These are phyloP conservation scores for Globisporangium heterothallicum DNA, from an alignment of 352 stramenopile genomes.

Conservation along the genomic window DNA sequence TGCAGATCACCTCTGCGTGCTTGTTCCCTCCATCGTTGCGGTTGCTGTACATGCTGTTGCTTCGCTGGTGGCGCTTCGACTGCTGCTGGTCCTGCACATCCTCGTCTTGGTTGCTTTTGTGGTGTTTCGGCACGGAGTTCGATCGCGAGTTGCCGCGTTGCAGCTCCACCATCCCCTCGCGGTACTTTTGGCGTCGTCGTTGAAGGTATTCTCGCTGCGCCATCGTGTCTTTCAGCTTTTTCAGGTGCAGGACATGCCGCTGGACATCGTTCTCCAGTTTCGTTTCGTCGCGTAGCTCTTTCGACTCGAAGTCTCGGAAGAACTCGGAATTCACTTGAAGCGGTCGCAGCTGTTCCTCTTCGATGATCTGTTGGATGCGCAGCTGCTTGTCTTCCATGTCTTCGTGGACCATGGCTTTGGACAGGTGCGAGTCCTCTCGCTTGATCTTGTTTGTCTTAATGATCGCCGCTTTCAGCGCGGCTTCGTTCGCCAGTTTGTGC, in stretches of 20 bases:
- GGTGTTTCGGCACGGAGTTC: conserved; percentile 21
- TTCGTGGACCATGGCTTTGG: conserved; percentile 34
- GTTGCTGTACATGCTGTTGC: conserved; percentile 33
- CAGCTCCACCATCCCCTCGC: conserved; percentile 55
- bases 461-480: conserved; percentile 87
- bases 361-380: conserved; percentile 89
- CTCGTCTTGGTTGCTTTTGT: conserved; percentile 42
- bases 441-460: conserved; percentile 89
- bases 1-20: conserved; percentile 58
- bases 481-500: conserved; percentile 94
- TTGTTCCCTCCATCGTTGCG: conserved; percentile 2
- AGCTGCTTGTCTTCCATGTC: conserved; percentile 79
- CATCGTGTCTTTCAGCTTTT: conserved; percentile 67
- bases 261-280: conserved; percentile 85
- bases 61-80: conserved; percentile 10
- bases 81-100: conserved; percentile 17
- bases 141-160: conserved; percentile 21
- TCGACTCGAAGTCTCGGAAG: conserved; percentile 75
- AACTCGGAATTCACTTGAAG: conserved; percentile 89
- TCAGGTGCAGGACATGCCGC: conserved; percentile 84
- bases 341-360: conserved; percentile 89
- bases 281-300: conserved; percentile 52
- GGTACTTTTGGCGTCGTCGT: conserved; percentile 52
- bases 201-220: conserved; percentile 57
- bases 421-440: conserved; percentile 55